A percentile compares a stretch with the other conserved stretches of the same genome.
phyloP scores from a whole-genome alignment of 257 asterid species.

The Fraxinus cuspidata region DNA sequence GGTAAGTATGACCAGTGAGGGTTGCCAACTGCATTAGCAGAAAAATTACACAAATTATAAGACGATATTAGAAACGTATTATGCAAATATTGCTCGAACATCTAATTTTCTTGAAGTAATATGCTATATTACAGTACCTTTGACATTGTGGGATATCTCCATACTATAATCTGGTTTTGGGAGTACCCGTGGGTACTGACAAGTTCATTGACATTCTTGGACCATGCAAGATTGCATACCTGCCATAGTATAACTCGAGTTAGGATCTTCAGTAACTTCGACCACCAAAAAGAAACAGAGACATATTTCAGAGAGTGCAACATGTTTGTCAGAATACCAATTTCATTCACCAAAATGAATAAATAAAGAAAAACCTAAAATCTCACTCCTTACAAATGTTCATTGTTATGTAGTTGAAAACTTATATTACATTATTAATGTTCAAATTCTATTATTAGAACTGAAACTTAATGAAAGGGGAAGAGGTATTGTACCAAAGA shows the following conservation, averaged over 20 bases:
- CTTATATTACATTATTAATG: too few relatives aligned
- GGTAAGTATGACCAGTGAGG: slow-evolving; percentile 84
- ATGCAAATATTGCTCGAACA: neutral
- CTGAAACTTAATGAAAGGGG: too few relatives aligned
- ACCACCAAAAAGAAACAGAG: neutral
- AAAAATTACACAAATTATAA: neutral
- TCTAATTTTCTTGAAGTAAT: neutral
- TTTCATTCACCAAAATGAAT: neutral
- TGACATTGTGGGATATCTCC: slow-evolving; percentile 95
- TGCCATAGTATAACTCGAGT: slow-evolving; percentile 37
- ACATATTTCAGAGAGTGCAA: neutral
- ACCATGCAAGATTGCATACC: slow-evolving; percentile 99
- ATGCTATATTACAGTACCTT: slow-evolving; percentile 46
- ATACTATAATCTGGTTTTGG: slow-evolving; percentile 86
- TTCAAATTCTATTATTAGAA: too few relatives aligned
- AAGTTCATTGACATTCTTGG: slow-evolving; percentile 94
- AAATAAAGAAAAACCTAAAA: neutral
- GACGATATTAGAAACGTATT: neutral
- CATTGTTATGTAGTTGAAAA: neutral
- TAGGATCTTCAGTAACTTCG: slow-evolving; percentile 15
- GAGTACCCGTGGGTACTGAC: slow-evolving; percentile 98
- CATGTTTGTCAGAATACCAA: neutral
- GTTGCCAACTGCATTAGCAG: slow-evolving; percentile 77
- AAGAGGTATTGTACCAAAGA: too few relatives aligned
- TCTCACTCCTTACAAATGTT: neutral